A percentile compares a stretch with the other conserved stretches of the same genome.
These are phyloP conservation scores for Fusarium metavorans DNA, from an alignment of 2,329 filamentous ascomycete genomes.

Conservation along the genomic window DNA sequence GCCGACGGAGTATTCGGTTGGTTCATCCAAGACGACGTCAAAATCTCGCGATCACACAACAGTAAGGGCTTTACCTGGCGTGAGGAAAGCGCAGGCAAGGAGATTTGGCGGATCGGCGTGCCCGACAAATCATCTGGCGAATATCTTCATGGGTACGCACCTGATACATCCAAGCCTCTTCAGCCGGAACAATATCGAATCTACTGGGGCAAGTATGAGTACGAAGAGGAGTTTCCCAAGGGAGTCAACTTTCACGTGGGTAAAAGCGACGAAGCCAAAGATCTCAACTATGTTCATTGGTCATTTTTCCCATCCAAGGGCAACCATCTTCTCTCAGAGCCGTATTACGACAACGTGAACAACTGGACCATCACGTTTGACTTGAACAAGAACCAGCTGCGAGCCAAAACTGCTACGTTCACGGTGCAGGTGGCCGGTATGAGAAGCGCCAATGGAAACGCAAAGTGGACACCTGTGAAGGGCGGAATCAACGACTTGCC, in stretches of 20 bases:
- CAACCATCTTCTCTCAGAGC: slow-evolving; percentile 56
- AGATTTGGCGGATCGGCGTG: slow-evolving; percentile 30
- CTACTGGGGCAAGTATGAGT: slow-evolving; percentile 72
- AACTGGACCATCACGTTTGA: slow-evolving; percentile 70
- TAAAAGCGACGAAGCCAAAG: slow-evolving; percentile 56
- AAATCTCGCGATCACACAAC: slow-evolving; percentile 49
- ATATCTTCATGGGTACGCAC: slow-evolving; percentile 66
- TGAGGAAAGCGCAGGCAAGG: slow-evolving; percentile 26
- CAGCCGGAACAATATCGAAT: slow-evolving; percentile 67
- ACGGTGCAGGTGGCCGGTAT: slow-evolving; percentile 32
- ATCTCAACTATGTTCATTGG: slow-evolving; percentile 75
- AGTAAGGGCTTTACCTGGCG: slow-evolving; percentile 12
- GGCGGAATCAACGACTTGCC: slow-evolving; percentile 20
- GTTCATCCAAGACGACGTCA: slow-evolving; percentile 49
- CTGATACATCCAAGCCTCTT: slow-evolving; percentile 59
- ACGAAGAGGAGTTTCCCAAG: slow-evolving; percentile 65
- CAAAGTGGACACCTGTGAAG: slow-evolving; percentile 31
- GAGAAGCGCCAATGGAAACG: slow-evolving; percentile 31
- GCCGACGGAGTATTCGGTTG: slow-evolving; percentile 35
- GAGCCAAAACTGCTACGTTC: slow-evolving; percentile 51
- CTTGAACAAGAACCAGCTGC: slow-evolving; percentile 47
- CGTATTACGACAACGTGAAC: slow-evolving; percentile 61
- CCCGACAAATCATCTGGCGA: slow-evolving; percentile 69
- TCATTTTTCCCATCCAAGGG: slow-evolving; percentile 68
- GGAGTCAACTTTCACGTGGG: slow-evolving; percentile 69